phyloP scores from a whole-genome alignment of 2,329 filamentous ascomycete species.

The Ophiostoma australiae region DNA sequence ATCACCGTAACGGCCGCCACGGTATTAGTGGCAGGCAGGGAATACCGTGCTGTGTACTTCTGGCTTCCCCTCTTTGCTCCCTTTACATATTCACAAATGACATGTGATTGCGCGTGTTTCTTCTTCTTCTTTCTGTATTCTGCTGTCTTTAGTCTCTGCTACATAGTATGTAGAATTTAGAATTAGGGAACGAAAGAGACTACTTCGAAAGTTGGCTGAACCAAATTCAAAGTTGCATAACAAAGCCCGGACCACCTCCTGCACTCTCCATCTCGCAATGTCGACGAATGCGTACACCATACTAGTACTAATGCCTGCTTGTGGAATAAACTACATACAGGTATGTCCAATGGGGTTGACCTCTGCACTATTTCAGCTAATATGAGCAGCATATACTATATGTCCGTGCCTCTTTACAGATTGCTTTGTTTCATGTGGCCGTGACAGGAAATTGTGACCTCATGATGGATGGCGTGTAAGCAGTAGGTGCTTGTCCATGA shows the following conservation, averaged over 20 bases:
- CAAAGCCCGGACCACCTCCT: slow-evolving; percentile 14
- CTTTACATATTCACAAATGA: not conserved
- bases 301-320: not conserved
- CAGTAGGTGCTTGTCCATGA: no score
- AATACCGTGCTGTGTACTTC: not conserved
- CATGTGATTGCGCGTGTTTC: not conserved
- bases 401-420: slow-evolving; percentile 10
- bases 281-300: not conserved
- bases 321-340: not conserved
- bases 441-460: slow-evolving; percentile 12
- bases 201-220: slow-evolving; percentile 9
- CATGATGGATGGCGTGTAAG: not conserved
- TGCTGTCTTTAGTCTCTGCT: no score
- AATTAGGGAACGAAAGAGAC: not conserved
- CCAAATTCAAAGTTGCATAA: slow-evolving; percentile 17
- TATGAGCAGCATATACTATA: not conserved
- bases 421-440: slow-evolving; percentile 12
- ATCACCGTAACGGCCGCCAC: not conserved
- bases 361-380: not conserved
- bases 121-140: not conserved
- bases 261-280: slow-evolving; percentile 1
- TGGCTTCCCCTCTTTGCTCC: not conserved
- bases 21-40: not conserved
- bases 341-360: not conserved
- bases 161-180: no score